Evolutionary conservation across 2,329 filamentous ascomycete genomes (phyloP).

Genomic region (Coleophoma eucalyptorum): DNA sequence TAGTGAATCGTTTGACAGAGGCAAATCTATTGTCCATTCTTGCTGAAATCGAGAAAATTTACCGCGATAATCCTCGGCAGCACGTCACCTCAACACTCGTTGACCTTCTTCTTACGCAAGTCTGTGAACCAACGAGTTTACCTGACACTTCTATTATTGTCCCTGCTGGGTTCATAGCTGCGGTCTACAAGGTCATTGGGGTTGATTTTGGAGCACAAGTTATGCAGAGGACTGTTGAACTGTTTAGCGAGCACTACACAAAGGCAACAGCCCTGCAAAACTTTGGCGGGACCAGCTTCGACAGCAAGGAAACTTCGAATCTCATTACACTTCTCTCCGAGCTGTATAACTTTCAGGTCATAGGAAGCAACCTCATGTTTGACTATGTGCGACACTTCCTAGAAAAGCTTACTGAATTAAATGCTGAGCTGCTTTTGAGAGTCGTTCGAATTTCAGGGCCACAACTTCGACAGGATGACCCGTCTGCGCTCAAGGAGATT

Average conservation of each 20-base stretch:
- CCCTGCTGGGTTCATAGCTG: constrained; percentile 83
- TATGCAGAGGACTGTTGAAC: constrained; percentile 71
- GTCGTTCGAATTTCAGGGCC: constrained; percentile 79
- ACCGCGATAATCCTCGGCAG: constrained; percentile 79
- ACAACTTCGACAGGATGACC: constrained; percentile 84
- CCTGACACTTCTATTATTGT: constrained; percentile 89
- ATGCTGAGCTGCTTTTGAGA: constrained; percentile 83
- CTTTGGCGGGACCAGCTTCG: constrained; percentile 28
- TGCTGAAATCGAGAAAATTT: constrained; percentile 76
- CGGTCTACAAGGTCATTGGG: constrained; percentile 82
- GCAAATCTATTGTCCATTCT: constrained; percentile 84
- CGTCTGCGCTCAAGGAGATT: constrained; percentile 84
- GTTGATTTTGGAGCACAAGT: constrained; percentile 87
- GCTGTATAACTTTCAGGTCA: constrained; percentile 87
- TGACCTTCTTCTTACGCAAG: constrained; percentile 72
- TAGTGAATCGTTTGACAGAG: constrained; percentile 90
- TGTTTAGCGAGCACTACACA: constrained; percentile 67
- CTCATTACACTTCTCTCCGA: constrained; percentile 79
- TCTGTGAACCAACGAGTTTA: constrained; percentile 73
- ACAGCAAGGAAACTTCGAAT: constrained; percentile 65
- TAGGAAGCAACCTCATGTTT: constrained; percentile 80
- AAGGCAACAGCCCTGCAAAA: constrained; percentile 10
- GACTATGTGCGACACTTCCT: constrained; percentile 85
- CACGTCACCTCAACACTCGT: constrained; percentile 80
- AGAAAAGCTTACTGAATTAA: constrained; percentile 71